Evolutionary conservation across 345 rosid species (phyloP).

Genomic region (Arabidopsis arenosa): DNA sequence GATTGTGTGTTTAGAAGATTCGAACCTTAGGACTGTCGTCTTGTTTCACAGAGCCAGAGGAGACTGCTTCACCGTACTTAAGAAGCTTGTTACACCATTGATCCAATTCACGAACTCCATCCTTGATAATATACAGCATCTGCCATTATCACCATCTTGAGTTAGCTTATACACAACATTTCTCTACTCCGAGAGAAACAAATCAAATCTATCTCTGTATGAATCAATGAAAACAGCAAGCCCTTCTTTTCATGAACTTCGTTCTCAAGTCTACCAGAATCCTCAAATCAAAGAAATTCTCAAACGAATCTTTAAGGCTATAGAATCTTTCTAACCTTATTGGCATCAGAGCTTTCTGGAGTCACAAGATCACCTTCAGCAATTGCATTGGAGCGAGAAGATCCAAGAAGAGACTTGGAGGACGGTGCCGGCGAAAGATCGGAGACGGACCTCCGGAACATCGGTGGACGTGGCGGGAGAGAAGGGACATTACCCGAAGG

Average conservation of each 20-base stretch:
- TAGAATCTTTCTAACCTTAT: slow-evolving; percentile 30
- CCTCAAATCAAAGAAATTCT: slow-evolving; percentile 4
- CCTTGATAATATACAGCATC: slow-evolving; percentile 47
- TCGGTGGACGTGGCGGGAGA: slow-evolving; percentile 47
- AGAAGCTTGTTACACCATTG: slow-evolving; percentile 48
- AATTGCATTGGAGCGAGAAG: slow-evolving; percentile 19
- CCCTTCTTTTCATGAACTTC: neutral
- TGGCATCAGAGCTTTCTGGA: slow-evolving; percentile 38
- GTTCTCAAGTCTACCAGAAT: neutral
- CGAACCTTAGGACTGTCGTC: slow-evolving; percentile 36
- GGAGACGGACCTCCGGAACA: slow-evolving; percentile 43
- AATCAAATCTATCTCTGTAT: neutral
- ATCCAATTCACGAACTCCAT: slow-evolving; percentile 45
- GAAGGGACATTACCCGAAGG: slow-evolving; percentile 31
- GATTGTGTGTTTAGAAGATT: neutral
- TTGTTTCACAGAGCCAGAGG: slow-evolving; percentile 33
- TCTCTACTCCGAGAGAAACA: neutral
- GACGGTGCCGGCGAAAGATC: slow-evolving; percentile 40
- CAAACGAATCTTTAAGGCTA: neutral
- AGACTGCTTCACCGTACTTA: slow-evolving; percentile 38
- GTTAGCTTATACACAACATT: neutral
- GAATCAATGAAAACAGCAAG: neutral
- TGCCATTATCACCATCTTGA: slow-evolving; percentile 20
- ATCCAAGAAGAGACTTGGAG: slow-evolving; percentile 17
- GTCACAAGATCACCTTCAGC: slow-evolving; percentile 19